Conservation (phyloP, 352 stramenopile species). For the Pythium coloratum region DNA sequence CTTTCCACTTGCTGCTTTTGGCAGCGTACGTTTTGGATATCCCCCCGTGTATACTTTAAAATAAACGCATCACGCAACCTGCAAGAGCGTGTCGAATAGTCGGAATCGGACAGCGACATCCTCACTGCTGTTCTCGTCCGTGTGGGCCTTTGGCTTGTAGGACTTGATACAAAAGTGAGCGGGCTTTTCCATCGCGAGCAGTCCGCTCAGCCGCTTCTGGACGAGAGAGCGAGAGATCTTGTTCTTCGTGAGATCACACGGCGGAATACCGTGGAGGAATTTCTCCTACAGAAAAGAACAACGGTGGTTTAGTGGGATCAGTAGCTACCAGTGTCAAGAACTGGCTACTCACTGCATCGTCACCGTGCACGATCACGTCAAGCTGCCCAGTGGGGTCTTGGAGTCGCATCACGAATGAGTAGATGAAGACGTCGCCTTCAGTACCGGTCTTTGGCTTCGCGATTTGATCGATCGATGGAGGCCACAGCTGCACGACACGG, state of each 20-base stretch:
- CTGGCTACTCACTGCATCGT: slow-evolving; percentile 56
- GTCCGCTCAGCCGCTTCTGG: slow-evolving; percentile 44
- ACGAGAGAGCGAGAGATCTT: slow-evolving; percentile 53
- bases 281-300: slow-evolving; percentile 39
- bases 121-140: not conserved
- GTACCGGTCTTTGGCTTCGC: slow-evolving; percentile 38
- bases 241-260: slow-evolving; percentile 55
- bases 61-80: slow-evolving; percentile 3
- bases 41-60: not conserved
- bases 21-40: not conserved
- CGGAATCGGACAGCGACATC: slow-evolving; percentile 50
- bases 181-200: slow-evolving; percentile 27
- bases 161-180: slow-evolving; percentile 76
- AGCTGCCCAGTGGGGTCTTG: slow-evolving; percentile 49
- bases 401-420: slow-evolving; percentile 67
- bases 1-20: not conserved
- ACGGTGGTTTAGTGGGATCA: not conserved
- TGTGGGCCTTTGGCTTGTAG: slow-evolving; percentile 39
- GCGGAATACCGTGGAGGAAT: slow-evolving; percentile 70
- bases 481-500: slow-evolving; percentile 48
- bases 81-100: slow-evolving; percentile 67
- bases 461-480: slow-evolving; percentile 46
- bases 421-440: slow-evolving; percentile 40
- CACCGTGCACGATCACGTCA: slow-evolving; percentile 68
- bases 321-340: not conserved